Percentiles rank a stretch among this genome's conserved stretches.
phyloP scores from a whole-genome alignment of 2,329 filamentous ascomycete species.

The Beauveria caledonica region DNA sequence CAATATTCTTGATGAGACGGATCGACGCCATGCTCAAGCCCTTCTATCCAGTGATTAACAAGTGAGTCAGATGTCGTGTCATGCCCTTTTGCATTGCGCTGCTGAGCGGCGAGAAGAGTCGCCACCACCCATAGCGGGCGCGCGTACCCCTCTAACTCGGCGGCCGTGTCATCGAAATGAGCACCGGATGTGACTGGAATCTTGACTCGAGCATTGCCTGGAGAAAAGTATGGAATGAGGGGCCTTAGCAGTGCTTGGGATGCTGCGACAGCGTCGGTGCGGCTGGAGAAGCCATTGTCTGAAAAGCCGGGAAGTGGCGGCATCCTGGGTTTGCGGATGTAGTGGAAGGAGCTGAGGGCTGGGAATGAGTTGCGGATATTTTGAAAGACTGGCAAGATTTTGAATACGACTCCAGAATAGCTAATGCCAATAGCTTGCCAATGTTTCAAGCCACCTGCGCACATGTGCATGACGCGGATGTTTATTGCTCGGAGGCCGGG shows the following conservation, averaged over 20 bases:
- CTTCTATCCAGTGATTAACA: constrained; percentile 22
- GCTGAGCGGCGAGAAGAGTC: constrained; percentile 30
- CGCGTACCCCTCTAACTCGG: constrained; percentile 38
- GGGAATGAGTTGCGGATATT: background rate
- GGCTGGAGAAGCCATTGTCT: constrained; percentile 29
- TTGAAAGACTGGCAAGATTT: background rate
- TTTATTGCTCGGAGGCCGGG: background rate
- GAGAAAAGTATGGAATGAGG: constrained; percentile 25
- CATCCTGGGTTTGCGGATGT: constrained; percentile 19
- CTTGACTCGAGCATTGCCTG: constrained; percentile 26
- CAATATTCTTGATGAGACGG: constrained; percentile 34
- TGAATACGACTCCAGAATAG: no score
- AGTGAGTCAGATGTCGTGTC: background rate
- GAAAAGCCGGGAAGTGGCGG: constrained; percentile 32
- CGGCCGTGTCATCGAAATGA: constrained; percentile 36
- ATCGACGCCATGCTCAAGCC: constrained; percentile 26
- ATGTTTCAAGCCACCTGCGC: background rate
- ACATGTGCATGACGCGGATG: background rate
- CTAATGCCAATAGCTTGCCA: background rate
- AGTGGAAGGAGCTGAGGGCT: background rate
- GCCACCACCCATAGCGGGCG: constrained; percentile 29
- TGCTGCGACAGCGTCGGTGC: constrained; percentile 28
- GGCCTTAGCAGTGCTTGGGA: constrained; percentile 27
- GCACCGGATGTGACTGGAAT: constrained; percentile 30
- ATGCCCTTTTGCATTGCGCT: background rate